Percentiles rank a stretch among this genome's conserved stretches.
Conservation (phyloP, 208 protist genomes). For the Acanthamoeba castellanii region DNA sequence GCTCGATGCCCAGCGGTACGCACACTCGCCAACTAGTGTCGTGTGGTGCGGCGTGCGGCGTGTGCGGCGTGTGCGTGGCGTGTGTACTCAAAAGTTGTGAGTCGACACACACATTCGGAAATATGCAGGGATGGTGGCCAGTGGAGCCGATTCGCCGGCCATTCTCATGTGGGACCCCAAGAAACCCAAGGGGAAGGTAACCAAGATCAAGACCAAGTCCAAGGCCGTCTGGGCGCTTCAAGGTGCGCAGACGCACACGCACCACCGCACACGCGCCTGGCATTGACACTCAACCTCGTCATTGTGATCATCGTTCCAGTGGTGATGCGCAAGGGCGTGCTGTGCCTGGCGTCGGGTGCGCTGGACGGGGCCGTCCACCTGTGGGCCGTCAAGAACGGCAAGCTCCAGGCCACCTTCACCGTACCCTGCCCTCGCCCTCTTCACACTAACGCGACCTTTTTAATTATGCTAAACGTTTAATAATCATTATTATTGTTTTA, state of each 20-base stretch:
- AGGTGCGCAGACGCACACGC: neutral
- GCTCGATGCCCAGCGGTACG: neutral
- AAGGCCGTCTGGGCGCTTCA: neutral
- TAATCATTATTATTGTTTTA: neutral
- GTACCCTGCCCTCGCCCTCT: neutral
- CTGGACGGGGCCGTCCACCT: neutral
- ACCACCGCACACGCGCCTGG: neutral
- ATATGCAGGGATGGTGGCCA: neutral
- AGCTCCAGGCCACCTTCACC: constrained; percentile 15
- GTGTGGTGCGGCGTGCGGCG: too few relatives aligned
- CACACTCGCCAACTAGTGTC: neutral
- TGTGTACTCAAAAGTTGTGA: neutral
- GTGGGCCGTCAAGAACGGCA: constrained; percentile 20
- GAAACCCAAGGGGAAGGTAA: neutral
- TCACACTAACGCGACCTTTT: neutral
- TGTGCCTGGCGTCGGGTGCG: constrained; percentile 5
- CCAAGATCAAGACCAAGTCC: neutral
- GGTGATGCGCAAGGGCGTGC: constrained; percentile 17
- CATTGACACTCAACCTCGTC: neutral
- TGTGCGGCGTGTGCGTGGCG: too few relatives aligned
- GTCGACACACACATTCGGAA: neutral
- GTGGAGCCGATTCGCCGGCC: neutral
- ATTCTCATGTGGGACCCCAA: neutral
- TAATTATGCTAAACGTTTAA: neutral
- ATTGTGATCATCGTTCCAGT: neutral